Evolutionary conservation across 805 yeast species (phyloP), one percentile per base, ranked within the genome.

Genomic region (Ogataea sp.): DNA sequence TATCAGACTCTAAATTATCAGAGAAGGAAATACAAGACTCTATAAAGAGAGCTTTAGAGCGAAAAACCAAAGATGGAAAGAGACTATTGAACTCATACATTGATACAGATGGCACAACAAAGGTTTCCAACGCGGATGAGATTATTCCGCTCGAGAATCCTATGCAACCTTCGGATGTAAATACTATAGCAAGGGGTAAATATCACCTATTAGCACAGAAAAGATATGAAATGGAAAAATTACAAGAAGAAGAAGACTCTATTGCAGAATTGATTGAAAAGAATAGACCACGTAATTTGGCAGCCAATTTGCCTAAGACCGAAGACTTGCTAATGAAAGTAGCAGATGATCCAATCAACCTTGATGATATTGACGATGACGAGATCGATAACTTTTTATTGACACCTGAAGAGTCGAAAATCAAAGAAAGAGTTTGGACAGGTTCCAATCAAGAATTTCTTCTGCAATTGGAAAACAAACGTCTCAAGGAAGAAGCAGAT

Each of bases 401-500:
- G 36, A 70, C 74, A 2, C 78, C 72, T 39, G 87, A 80, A 37
- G 96, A 89, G 45, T 70, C 80, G 10, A 70, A 64, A 41, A 56
- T 81, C 46, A 93, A 90, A 58, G 89, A 87, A 48, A 70, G 83
- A 43, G 75, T 89, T 3, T 93, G 98, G 97, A 78, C 83, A 39
- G 89, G 93, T 2, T 68, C 86, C 30, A 89, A 94, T 59, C 84
- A 83, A 43, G 97, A 89, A 23, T 93, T 76, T 54, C 62, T 93
- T 40, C 56, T 86, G 8, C 93, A 83, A 36, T 95, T 87, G 59
- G 97, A 90, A 51, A 75, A 77, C 49, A 88, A 86, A 53, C 67
- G 89, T 45, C 67, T 90, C 43, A 86, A 89, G 56, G 71, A 73
- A 38, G 95, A 88, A 55, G 93, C 95, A 0, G 97, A 93, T 61